Conservation (phyloP, 805 yeast species). For the Ogataea sp. region DNA sequence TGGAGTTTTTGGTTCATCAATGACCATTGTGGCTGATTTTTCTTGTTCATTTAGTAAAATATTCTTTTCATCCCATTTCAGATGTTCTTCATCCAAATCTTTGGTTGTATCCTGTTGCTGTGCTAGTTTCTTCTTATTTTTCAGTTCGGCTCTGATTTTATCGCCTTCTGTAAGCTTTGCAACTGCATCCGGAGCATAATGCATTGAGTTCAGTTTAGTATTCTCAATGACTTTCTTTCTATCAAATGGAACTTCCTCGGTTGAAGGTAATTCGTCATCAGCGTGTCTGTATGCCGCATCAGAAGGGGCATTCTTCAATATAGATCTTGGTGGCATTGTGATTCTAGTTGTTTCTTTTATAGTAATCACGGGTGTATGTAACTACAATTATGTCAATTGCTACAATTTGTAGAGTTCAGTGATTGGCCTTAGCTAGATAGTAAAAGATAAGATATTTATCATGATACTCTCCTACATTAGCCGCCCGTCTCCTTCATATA, state of each 20-base stretch:
- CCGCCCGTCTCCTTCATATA: too few relatives aligned
- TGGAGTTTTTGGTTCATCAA: constrained; percentile 95
- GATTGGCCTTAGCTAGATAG: too few relatives aligned
- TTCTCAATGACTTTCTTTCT: constrained; percentile 72
- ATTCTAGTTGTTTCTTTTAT: not conserved
- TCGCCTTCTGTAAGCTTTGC: constrained; percentile 27
- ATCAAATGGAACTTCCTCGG: constrained; percentile 17
- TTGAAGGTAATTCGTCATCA: constrained; percentile 9
- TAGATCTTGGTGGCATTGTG: constrained; percentile 18
- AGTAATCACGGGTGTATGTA: too few relatives aligned
- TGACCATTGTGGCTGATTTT: constrained; percentile 65
- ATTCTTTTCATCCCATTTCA: constrained; percentile 84
- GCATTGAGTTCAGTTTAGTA: constrained; percentile 58
- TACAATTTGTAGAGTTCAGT: too few relatives aligned
- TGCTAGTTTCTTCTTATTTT: constrained; percentile 22
- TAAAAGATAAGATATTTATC: too few relatives aligned
- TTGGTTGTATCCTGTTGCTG: constrained; percentile 6
- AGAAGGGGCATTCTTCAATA: constrained; percentile 22
- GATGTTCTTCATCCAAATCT: constrained; percentile 31
- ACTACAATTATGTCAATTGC: not conserved
- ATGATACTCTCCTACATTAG: too few relatives aligned
- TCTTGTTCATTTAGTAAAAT: constrained; percentile 67
- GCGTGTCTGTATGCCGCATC: constrained; percentile 17
- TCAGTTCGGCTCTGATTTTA: constrained; percentile 35
- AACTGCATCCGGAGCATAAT: constrained; percentile 3